Percentiles rank a stretch among this genome's conserved stretches.
Conservation (phyloP, 352 stramenopile species). For the Pythium rhizo-oryzae region DNA sequence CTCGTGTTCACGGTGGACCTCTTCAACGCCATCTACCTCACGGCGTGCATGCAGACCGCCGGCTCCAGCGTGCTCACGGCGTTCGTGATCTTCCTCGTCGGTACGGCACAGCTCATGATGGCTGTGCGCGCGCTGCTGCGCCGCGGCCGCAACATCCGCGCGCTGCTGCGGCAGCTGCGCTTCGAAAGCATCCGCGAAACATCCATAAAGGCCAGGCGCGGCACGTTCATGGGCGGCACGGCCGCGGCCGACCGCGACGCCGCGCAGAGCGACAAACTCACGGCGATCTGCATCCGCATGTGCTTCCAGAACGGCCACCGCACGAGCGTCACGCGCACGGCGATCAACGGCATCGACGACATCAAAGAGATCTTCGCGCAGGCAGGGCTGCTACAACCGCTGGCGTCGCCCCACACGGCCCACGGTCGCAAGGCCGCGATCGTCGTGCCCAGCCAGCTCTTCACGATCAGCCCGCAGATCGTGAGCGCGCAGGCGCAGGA, state of each 20-base stretch:
- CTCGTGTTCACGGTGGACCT: constrained; percentile 47
- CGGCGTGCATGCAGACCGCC: constrained; percentile 39
- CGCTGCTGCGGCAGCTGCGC: background rate
- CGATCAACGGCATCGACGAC: constrained; percentile 15
- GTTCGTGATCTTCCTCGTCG: constrained; percentile 18
- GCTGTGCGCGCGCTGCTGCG: constrained; percentile 14
- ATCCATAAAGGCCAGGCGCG: background rate
- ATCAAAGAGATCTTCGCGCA: constrained; percentile 17
- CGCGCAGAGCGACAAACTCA: constrained; percentile 8
- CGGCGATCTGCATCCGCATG: constrained; percentile 13
- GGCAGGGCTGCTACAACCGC: background rate
- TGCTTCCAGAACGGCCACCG: constrained; percentile 22
- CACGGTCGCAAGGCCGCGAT: constrained; percentile 6
- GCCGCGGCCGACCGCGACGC: background rate
- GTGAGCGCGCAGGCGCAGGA: constrained; percentile 24
- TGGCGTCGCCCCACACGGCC: background rate
- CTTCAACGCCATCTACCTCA: constrained; percentile 45
- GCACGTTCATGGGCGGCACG: background rate
- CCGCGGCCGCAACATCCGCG: constrained; percentile 8
- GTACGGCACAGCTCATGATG: constrained; percentile 17
- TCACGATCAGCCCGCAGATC: background rate
- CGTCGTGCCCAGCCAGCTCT: constrained; percentile 9
- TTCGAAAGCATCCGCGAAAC: background rate
- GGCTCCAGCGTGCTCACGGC: constrained; percentile 19
- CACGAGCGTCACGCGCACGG: constrained; percentile 18